These are phyloP conservation scores for Phytophthora macrochlamydospora DNA, from an alignment of 352 stramenopile genomes.

Conservation along the genomic window DNA sequence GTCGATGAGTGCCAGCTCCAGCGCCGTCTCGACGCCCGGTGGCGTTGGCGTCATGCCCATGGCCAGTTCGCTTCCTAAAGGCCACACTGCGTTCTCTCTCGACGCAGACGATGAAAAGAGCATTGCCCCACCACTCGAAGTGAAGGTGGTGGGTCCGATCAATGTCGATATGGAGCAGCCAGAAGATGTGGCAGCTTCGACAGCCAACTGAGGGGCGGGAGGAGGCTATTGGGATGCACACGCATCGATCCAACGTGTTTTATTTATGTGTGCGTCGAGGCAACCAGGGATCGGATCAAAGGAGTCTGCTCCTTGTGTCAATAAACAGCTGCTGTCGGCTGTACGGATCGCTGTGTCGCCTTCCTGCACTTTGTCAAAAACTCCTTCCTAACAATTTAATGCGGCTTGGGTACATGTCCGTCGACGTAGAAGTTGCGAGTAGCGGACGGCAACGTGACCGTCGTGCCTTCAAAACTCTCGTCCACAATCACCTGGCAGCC, in stretches of 20 bases:
- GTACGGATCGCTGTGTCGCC: neutral
- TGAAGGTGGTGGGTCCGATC: constrained; percentile 17
- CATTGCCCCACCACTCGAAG: constrained; percentile 6
- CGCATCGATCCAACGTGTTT: constrained; percentile 18
- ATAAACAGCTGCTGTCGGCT: constrained; percentile 21
- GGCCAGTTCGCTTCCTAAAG: constrained; percentile 15
- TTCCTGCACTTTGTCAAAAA: neutral
- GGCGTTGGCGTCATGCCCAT: constrained; percentile 29
- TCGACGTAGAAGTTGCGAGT: constrained; percentile 99
- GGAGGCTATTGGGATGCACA: constrained; percentile 12
- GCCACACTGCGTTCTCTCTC: constrained; percentile 16
- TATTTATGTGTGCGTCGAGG: constrained; percentile 40
- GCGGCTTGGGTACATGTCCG: constrained; percentile 96
- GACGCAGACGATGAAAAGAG: constrained; percentile 17
- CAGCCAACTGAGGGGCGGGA: neutral
- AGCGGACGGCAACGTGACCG: constrained; percentile 93
- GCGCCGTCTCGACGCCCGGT: constrained; percentile 28
- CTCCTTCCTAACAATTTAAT: constrained; percentile 58
- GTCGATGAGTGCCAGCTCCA: constrained; percentile 20
- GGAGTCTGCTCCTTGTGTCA: constrained; percentile 25
- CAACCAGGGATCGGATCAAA: constrained; percentile 1
- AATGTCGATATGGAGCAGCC: constrained; percentile 11
- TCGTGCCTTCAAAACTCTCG: constrained; percentile 90
- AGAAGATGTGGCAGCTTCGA: constrained; percentile 8
- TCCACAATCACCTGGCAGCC: constrained; percentile 92